These are phyloP conservation scores for Tolypocladium paradoxum DNA, from an alignment of 2,329 filamentous ascomycete genomes.

Conservation along the genomic window DNA sequence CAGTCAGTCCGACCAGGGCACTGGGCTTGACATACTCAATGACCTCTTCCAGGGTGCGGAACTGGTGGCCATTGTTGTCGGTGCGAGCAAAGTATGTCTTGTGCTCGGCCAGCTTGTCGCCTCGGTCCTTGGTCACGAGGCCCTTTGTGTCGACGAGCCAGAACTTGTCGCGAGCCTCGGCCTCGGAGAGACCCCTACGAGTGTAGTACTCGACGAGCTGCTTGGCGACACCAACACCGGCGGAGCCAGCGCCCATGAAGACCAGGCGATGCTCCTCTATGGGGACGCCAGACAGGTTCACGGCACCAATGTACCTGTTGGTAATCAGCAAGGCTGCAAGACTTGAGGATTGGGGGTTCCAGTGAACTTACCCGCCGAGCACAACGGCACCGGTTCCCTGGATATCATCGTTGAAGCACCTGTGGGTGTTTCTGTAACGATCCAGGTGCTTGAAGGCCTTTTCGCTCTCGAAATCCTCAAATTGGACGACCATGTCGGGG, in stretches of 20 bases:
- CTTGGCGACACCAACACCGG: slow-evolving; percentile 94
- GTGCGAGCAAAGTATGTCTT: slow-evolving; percentile 60
- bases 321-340: slow-evolving; percentile 43
- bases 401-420: slow-evolving; percentile 98
- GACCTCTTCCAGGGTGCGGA: slow-evolving; percentile 77
- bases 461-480: slow-evolving; percentile 92
- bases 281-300: slow-evolving; percentile 77
- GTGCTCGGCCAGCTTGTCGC: slow-evolving; percentile 88
- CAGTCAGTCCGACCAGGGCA: slow-evolving; percentile 87
- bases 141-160: slow-evolving; percentile 97
- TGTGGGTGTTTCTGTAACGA: slow-evolving; percentile 78
- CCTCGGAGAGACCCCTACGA: slow-evolving; percentile 78
- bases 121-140: slow-evolving; percentile 84
- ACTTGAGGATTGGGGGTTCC: slow-evolving; percentile 2
- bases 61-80: slow-evolving; percentile 56
- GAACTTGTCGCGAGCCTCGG: slow-evolving; percentile 82
- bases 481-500: slow-evolving; percentile 68
- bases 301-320: slow-evolving; percentile 53
- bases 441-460: slow-evolving; percentile 88
- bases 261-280: slow-evolving; percentile 86
- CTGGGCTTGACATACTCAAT: slow-evolving; percentile 93
- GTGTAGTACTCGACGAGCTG: slow-evolving; percentile 97
- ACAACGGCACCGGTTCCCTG: slow-evolving; percentile 96
- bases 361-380: slow-evolving; percentile 55
- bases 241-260: slow-evolving; percentile 91